These are phyloP conservation scores for Poterioochromonas sp. DNA, from an alignment of 352 stramenopile genomes.

Conservation along the genomic window DNA sequence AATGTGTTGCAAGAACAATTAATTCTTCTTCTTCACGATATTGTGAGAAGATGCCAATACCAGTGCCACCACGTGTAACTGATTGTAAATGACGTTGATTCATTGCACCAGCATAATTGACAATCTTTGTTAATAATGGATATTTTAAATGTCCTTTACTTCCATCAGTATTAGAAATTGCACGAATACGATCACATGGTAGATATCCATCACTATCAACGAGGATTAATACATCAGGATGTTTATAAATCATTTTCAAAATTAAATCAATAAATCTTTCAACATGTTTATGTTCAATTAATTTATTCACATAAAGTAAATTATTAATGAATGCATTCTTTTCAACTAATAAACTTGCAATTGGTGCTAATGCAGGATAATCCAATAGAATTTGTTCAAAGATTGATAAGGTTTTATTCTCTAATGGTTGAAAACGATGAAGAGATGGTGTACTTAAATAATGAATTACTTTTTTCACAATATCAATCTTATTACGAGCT, in stretches of 20 bases:
- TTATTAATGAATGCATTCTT: neutral
- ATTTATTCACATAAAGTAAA: neutral
- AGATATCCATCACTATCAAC: neutral
- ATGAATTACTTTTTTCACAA: neutral
- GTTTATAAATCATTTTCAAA: neutral
- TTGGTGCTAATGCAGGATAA: neutral
- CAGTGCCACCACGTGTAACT: too few relatives aligned
- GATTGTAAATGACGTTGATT: neutral
- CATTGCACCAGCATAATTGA: neutral
- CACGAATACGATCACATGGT: neutral
- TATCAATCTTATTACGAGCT: neutral
- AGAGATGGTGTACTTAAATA: neutral
- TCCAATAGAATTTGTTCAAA: neutral
- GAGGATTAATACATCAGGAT: neutral
- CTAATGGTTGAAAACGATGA: neutral
- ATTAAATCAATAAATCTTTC: neutral
- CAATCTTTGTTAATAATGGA: neutral
- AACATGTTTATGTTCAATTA: neutral
- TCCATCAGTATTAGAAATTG: neutral
- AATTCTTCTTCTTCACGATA: conserved; percentile 1
- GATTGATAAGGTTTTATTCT: neutral
- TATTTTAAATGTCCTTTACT: neutral
- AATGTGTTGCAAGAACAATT: neutral
- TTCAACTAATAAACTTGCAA: neutral
- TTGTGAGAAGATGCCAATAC: neutral